A percentile compares a stretch with the other conserved stretches of the same genome.
Conservation (phyloP, 78 protist genomes). For the Dictyostelium brefeldianum region DNA sequence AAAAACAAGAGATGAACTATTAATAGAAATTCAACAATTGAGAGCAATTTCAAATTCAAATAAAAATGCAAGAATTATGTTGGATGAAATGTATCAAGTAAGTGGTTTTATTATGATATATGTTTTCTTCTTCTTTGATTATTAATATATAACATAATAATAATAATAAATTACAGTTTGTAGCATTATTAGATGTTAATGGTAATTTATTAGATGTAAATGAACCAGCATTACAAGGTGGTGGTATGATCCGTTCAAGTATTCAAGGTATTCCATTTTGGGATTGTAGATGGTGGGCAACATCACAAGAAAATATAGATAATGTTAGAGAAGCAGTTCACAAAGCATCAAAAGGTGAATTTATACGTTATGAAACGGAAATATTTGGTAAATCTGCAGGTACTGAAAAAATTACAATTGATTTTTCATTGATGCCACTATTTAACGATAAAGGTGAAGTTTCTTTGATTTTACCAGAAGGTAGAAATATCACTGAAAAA, state of each 20-base stretch:
- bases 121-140: too few species aligned
- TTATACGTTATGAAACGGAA: slow-evolving; percentile 59
- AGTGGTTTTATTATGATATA: background rate
- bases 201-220: slow-evolving; percentile 77
- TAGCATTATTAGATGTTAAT: slow-evolving; percentile 51
- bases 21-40: slow-evolving; percentile 17
- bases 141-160: background rate
- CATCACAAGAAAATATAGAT: slow-evolving; percentile 5
- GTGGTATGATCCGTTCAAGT: slow-evolving; percentile 70
- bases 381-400: slow-evolving; percentile 82
- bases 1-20: slow-evolving; percentile 52
- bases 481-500: slow-evolving; percentile 76
- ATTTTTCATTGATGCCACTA: slow-evolving; percentile 75
- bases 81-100: slow-evolving; percentile 82
- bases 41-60: slow-evolving; percentile 33
- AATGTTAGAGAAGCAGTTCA: slow-evolving; percentile 42
- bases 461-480: slow-evolving; percentile 54
- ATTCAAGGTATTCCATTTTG: slow-evolving; percentile 71
- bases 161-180: slow-evolving; percentile 33
- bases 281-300: slow-evolving; percentile 83
- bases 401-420: slow-evolving; percentile 62
- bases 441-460: slow-evolving; percentile 70
- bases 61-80: slow-evolving; percentile 55
- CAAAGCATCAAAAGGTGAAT: slow-evolving; percentile 57
- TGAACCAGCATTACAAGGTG: slow-evolving; percentile 80